Evolutionary conservation across 306 rosid genomes (phyloP).

Genomic region (Castanospermum australe): DNA sequence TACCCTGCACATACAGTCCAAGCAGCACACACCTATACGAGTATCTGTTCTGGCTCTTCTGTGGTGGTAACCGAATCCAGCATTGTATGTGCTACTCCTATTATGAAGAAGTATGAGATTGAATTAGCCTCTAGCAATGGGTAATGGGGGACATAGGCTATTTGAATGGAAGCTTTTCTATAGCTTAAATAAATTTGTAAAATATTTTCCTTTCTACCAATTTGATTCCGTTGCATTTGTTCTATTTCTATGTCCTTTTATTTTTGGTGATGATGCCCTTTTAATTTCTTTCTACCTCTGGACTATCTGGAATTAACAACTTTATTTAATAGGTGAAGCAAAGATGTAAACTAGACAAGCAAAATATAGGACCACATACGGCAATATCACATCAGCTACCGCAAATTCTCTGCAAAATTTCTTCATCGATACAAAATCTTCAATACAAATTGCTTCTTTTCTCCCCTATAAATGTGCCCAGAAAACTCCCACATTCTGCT

Average conservation of each 20-base stretch:
- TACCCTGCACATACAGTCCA: not conserved
- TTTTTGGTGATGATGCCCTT: not conserved
- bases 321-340: too few species aligned
- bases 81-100: slow-evolving; percentile 24
- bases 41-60: not conserved
- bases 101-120: slow-evolving; percentile 28
- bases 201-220: not conserved
- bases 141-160: not conserved
- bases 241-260: not conserved
- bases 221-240: not conserved
- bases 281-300: not conserved
- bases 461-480: too few species aligned
- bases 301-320: too few species aligned
- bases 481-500: too few species aligned
- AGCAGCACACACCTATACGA: not conserved
- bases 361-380: too few species aligned
- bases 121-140: slow-evolving; percentile 22
- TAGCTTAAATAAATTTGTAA: not conserved
- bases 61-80: slow-evolving; percentile 1
- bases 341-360: too few species aligned
- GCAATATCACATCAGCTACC: not conserved
- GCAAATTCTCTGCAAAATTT: too few species aligned
- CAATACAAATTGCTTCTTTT: too few species aligned
- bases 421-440: too few species aligned
- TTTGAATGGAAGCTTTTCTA: not conserved